Percentiles rank a stretch among this genome's conserved stretches.
Conservation (phyloP, 1,284 basidiomycete species). For the Cryptococcus jaspeensis region DNA sequence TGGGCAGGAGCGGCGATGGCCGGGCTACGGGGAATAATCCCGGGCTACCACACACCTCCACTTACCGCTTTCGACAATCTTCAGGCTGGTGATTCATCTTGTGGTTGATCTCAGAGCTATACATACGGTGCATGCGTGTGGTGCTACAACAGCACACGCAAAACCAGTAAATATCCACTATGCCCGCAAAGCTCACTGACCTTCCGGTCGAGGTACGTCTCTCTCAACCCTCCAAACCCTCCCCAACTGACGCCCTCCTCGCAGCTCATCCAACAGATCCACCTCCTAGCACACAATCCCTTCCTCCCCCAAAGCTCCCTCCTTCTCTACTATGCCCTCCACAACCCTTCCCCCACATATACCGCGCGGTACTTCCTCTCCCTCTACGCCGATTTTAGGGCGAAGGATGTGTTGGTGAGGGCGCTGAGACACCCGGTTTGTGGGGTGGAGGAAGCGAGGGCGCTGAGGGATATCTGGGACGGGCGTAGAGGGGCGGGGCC, state of each 20-base stretch:
- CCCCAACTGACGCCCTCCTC: background rate
- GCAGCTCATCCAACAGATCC: slow-evolving; percentile 71
- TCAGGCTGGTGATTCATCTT: too few relatives aligned
- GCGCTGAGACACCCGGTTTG: slow-evolving; percentile 39
- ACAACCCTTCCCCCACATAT: slow-evolving; percentile 29
- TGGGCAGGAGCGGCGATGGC: too few relatives aligned
- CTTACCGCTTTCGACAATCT: too few relatives aligned
- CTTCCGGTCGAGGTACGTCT: background rate
- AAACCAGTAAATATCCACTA: too few relatives aligned
- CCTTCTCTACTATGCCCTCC: too few relatives aligned
- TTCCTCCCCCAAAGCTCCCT: too few relatives aligned
- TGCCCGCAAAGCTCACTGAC: too few relatives aligned
- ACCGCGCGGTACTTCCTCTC: slow-evolving; percentile 35
- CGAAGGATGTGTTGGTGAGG: slow-evolving; percentile 24
- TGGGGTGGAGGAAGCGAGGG: slow-evolving; percentile 25
- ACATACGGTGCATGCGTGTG: too few relatives aligned
- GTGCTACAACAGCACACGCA: too few relatives aligned
- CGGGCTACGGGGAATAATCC: too few relatives aligned
- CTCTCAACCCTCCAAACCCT: background rate
- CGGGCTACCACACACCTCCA: too few relatives aligned
- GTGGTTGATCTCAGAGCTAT: too few relatives aligned
- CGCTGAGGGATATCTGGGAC: slow-evolving; percentile 38
- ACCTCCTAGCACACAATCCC: slow-evolving; percentile 63
- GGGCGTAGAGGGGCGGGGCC: slow-evolving; percentile 4
- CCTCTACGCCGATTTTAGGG: slow-evolving; percentile 25